A percentile compares a stretch with the other conserved stretches of the same genome.
phyloP scores from a whole-genome alignment of 768 basidiomycete genomes.

The Russula olivacea region DNA sequence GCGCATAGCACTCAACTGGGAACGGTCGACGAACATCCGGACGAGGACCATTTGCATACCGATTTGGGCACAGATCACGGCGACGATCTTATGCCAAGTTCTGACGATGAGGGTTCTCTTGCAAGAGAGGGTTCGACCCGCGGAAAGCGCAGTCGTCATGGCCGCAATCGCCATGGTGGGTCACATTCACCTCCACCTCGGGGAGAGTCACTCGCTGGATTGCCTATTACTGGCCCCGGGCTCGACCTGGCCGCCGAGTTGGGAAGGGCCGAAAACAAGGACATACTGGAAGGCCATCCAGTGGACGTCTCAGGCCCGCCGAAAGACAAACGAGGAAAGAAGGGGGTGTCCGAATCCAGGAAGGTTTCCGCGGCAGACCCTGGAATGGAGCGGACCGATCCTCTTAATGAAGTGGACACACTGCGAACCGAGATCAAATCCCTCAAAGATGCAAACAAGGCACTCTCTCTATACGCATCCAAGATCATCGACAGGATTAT shows the following conservation, averaged over 20 bases:
- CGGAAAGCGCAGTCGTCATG: conserved; percentile 38
- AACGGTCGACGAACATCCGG: conserved; percentile 34
- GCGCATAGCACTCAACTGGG: conserved; percentile 58
- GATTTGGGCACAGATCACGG: conserved; percentile 38
- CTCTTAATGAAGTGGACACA: conserved; percentile 61
- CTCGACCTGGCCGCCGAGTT: conserved; percentile 89
- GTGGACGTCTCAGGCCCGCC: conserved; percentile 49
- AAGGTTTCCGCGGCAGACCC: conserved; percentile 34
- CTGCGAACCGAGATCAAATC: conserved; percentile 83
- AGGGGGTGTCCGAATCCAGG: conserved; percentile 30
- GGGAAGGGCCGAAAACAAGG: conserved; percentile 86
- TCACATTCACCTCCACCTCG: conserved; percentile 47
- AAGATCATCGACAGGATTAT: conserved; percentile 99
- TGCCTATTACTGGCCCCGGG: conserved; percentile 84
- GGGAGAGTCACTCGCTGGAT: conserved; percentile 79
- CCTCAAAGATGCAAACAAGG: conserved; percentile 93
- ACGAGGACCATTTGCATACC: conserved; percentile 48
- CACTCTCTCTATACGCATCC: conserved; percentile 88
- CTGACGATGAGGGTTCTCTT: conserved; percentile 31
- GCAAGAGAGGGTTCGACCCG: conserved; percentile 33
- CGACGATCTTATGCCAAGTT: conserved; percentile 39
- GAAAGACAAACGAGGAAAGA: conserved; percentile 39
- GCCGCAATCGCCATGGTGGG: conserved; percentile 47
- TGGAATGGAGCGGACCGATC: conserved; percentile 40
- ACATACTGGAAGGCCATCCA: conserved; percentile 53